phyloP scores from a whole-genome alignment of 768 basidiomycete genomes.

The Leccinellum luteum region DNA sequence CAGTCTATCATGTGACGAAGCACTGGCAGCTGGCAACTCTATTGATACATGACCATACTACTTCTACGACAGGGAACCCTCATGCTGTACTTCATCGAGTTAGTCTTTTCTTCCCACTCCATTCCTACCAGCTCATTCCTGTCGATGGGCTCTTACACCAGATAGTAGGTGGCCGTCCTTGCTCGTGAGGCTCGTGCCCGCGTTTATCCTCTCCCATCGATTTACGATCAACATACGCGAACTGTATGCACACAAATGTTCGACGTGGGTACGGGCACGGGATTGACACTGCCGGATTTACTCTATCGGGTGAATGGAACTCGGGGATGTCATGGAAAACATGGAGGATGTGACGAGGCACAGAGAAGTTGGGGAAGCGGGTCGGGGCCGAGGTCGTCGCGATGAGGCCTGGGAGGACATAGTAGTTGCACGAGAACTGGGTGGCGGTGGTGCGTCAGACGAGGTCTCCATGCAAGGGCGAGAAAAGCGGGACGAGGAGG shows the following conservation, averaged over 20 bases:
- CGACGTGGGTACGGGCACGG: no score
- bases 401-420: background rate
- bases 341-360: background rate
- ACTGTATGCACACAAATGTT: background rate
- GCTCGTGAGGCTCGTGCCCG: background rate
- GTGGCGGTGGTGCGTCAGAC: no score
- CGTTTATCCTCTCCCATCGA: background rate
- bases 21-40: no score
- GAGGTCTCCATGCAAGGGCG: background rate
- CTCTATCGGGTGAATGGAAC: background rate
- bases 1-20: no score
- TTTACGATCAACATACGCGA: background rate
- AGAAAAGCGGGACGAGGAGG: background rate
- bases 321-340: background rate
- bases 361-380: background rate
- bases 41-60: no score
- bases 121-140: no score
- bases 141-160: no score
- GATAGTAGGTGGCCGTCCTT: no score
- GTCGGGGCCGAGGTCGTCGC: background rate
- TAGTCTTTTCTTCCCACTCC: no score
- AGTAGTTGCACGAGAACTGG: background rate
- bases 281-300: background rate
- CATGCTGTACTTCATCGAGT: no score
- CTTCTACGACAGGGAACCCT: no score